These are phyloP conservation scores for Populus tremula DNA, from an alignment of 345 rosid genomes.

Conservation along the genomic window DNA sequence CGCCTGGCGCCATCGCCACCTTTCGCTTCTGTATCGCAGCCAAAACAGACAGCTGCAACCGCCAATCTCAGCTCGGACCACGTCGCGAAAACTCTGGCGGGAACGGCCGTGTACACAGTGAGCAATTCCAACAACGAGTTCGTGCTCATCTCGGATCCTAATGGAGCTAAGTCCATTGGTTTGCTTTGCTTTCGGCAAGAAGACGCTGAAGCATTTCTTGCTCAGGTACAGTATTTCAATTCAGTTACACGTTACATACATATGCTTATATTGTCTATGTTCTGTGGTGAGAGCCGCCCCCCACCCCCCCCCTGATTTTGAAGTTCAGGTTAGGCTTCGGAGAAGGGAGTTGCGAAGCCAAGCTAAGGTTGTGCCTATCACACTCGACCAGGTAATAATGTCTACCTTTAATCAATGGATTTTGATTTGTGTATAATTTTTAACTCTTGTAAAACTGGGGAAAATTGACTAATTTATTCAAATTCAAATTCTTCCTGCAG, in stretches of 20 bases:
- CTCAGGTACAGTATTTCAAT: slow-evolving; percentile 48
- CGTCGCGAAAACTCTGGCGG: slow-evolving; percentile 70
- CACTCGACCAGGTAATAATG: slow-evolving; percentile 71
- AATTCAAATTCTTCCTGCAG: neutral
- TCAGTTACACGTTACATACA: neutral
- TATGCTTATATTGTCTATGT: neutral
- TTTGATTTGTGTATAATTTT: neutral
- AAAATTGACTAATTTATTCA: neutral
- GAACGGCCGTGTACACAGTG: slow-evolving; percentile 79
- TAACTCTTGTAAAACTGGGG: neutral
- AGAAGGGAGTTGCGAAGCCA: slow-evolving; percentile 63
- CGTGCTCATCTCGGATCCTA: slow-evolving; percentile 90
- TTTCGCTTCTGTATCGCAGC: slow-evolving; percentile 66
- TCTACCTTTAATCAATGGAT: neutral
- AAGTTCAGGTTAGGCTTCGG: slow-evolving; percentile 63
- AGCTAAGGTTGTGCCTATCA: slow-evolving; percentile 84
- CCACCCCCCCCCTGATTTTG: too few species aligned
- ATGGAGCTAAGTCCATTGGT: slow-evolving; percentile 74
- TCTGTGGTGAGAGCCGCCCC: neutral
- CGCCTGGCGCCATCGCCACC: slow-evolving; percentile 26
- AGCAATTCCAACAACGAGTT: slow-evolving; percentile 90
- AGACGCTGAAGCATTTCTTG: slow-evolving; percentile 90
- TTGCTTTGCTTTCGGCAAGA: slow-evolving; percentile 92
- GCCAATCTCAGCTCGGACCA: slow-evolving; percentile 44
- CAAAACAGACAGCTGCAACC: slow-evolving; percentile 38